phyloP scores from a whole-genome alignment of 1,139 yeast species.

The Debaryomycetaceae sp. region DNA sequence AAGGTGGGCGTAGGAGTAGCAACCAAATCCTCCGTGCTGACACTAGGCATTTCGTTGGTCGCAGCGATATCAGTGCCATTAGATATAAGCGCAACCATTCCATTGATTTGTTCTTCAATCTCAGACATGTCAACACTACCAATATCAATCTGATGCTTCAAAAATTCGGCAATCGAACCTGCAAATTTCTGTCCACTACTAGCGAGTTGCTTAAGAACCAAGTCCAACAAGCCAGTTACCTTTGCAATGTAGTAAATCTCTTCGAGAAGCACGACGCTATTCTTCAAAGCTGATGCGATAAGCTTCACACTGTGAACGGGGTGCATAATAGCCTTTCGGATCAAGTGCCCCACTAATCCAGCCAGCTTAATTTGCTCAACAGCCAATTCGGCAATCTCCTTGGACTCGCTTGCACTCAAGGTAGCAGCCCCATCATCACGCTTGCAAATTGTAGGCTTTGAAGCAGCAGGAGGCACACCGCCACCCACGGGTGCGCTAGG shows the following conservation, averaged over 20 bases:
- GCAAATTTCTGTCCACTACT: slow-evolving; percentile 22
- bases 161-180: slow-evolving; percentile 17
- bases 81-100: not conserved
- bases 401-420: slow-evolving; percentile 29
- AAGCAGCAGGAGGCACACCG: slow-evolving; percentile 4
- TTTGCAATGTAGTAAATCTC: slow-evolving; percentile 32
- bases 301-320: slow-evolving; percentile 25
- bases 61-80: slow-evolving; percentile 2
- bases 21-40: slow-evolving; percentile 4
- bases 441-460: slow-evolving; percentile 7
- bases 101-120: slow-evolving; percentile 6
- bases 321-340: slow-evolving; percentile 26
- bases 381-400: slow-evolving; percentile 17
- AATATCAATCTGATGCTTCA: slow-evolving; percentile 8
- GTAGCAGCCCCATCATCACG: slow-evolving; percentile 8
- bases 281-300: slow-evolving; percentile 23
- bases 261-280: slow-evolving; percentile 24
- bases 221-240: slow-evolving; percentile 24
- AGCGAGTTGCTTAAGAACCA: slow-evolving; percentile 20
- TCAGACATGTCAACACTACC: slow-evolving; percentile 5
- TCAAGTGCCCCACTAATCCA: slow-evolving; percentile 22
- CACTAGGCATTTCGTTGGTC: slow-evolving; percentile 2
- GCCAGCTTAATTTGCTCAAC: slow-evolving; percentile 22
- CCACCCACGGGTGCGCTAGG: slow-evolving; percentile 3
- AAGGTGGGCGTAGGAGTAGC: slow-evolving; percentile 3